phyloP scores from a whole-genome alignment of 2,329 filamentous ascomycete genomes.

The Neurospora crassa region DNA sequence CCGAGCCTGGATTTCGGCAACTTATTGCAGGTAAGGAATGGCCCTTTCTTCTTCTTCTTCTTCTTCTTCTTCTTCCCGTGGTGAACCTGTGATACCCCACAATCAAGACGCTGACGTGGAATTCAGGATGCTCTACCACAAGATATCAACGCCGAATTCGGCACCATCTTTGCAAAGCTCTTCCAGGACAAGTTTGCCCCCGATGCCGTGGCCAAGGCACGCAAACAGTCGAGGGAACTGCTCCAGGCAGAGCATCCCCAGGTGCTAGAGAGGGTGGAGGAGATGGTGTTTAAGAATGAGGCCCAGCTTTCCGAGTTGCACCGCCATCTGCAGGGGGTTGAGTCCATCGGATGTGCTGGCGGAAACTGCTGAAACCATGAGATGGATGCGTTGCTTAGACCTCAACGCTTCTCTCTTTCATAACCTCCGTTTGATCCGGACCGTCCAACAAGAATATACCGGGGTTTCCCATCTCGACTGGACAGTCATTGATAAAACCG shows the following conservation, averaged over 20 bases:
- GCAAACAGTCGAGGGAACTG: neutral
- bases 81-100: neutral
- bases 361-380: neutral
- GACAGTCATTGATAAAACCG: constrained; percentile 19
- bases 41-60: neutral
- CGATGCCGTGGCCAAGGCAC: neutral
- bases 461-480: neutral
- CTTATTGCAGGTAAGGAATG: neutral
- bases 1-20: neutral
- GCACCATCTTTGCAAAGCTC: neutral
- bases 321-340: neutral
- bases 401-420: neutral
- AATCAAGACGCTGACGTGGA: neutral
- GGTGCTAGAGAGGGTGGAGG: neutral
- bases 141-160: neutral
- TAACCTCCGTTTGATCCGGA: neutral
- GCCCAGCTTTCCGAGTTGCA: neutral
- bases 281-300: neutral
- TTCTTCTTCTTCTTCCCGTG: neutral
- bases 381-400: neutral
- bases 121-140: neutral
- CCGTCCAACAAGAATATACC: neutral
- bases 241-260: neutral
- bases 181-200: neutral
- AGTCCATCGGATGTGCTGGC: neutral